phyloP scores from a whole-genome alignment of 2,329 filamentous ascomycete genomes.

The Pseudogymnoascus sp. region DNA sequence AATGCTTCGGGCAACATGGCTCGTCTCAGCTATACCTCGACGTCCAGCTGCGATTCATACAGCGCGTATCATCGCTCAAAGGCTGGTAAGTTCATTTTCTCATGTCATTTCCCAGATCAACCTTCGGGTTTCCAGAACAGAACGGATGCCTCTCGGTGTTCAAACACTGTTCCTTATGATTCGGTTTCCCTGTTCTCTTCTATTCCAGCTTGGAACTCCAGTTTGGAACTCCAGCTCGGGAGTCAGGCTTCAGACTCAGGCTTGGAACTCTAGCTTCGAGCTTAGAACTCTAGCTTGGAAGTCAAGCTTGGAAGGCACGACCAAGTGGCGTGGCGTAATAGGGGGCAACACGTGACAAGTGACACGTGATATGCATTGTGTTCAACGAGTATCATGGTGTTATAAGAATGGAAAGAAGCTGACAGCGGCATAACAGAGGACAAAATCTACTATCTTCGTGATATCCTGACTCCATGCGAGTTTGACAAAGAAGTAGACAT shows the following conservation, averaged over 20 bases:
- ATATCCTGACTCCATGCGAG: constrained; percentile 13
- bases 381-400: background rate
- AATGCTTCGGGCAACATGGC: constrained; percentile 10
- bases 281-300: background rate
- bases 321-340: background rate
- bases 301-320: background rate
- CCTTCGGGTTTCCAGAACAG: background rate
- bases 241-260: background rate
- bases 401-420: background rate
- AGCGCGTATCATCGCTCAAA: constrained; percentile 3
- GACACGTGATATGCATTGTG: background rate
- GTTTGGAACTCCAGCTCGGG: background rate
- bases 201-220: background rate
- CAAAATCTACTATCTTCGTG: constrained; percentile 19
- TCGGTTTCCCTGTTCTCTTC: background rate
- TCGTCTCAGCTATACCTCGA: constrained; percentile 6
- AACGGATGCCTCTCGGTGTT: background rate
- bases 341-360: background rate
- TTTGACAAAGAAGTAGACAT: constrained; percentile 17
- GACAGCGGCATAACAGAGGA: constrained; percentile 11
- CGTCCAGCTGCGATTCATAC: constrained; percentile 6
- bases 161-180: background rate
- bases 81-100: constrained; percentile 1
- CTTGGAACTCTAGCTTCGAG: background rate
- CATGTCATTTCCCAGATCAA: background rate